Evolutionary conservation across 768 basidiomycete species (phyloP).

Genomic region (Suillus decipiens): DNA sequence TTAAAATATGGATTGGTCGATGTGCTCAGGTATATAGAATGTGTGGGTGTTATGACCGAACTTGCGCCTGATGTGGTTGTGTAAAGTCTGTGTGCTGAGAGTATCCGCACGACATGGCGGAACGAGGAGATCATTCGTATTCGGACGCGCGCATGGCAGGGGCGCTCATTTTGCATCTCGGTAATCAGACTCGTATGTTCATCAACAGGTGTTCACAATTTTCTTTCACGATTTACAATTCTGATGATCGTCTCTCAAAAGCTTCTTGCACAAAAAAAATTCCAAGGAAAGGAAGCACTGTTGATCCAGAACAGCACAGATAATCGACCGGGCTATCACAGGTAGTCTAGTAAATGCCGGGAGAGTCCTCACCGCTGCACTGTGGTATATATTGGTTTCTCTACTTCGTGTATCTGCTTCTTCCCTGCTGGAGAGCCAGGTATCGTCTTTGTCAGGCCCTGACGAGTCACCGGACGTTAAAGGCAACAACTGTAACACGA

Average conservation of each 20-base stretch:
- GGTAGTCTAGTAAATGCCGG: background rate
- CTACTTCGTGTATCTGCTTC: constrained; percentile 85
- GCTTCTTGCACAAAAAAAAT: constrained; percentile 1
- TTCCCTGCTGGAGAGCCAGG: constrained; percentile 85
- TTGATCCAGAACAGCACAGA: background rate
- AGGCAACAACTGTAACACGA: background rate
- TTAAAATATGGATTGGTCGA: constrained; percentile 89
- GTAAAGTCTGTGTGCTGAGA: constrained; percentile 17
- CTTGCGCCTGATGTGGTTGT: constrained; percentile 16
- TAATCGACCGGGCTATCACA: background rate
- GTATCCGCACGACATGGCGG: constrained; percentile 32
- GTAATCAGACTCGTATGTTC: background rate
- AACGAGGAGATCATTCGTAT: constrained; percentile 29
- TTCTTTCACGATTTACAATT: background rate
- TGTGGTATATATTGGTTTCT: constrained; percentile 78
- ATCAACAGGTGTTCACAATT: background rate
- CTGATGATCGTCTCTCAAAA: background rate
- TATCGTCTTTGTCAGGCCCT: constrained; percentile 92
- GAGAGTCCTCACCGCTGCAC: constrained; percentile 70
- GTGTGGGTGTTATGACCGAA: constrained; percentile 35
- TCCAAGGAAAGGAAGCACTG: constrained; percentile 1
- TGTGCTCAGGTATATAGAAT: constrained; percentile 69
- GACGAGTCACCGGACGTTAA: constrained; percentile 9
- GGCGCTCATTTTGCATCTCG: constrained; percentile 1
- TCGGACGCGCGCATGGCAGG: background rate